These are phyloP conservation scores for Penstemon eatonii DNA, from an alignment of 257 asterid genomes.

Conservation along the genomic window DNA sequence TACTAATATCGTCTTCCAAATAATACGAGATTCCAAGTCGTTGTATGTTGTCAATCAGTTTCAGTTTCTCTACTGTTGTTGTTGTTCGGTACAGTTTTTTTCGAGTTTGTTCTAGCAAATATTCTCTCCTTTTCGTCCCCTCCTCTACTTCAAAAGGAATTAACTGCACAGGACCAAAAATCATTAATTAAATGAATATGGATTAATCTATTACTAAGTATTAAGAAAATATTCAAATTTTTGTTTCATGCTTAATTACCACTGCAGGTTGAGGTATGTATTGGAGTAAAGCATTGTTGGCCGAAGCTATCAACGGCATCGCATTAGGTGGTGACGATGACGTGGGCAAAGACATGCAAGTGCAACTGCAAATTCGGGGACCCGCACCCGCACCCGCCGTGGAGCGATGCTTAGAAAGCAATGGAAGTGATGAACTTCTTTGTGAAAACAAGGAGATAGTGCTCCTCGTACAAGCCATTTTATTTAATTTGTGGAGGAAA, in stretches of 20 bases:
- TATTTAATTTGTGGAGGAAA: not conserved
- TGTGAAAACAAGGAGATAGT: slow-evolving; percentile 18
- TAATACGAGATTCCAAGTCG: slow-evolving; percentile 56
- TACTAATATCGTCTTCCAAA: slow-evolving; percentile 47
- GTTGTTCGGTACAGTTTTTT: slow-evolving; percentile 25
- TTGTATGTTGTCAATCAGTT: slow-evolving; percentile 51
- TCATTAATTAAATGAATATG: no score
- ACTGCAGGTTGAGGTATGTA: slow-evolving; percentile 22
- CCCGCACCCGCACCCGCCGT: not conserved
- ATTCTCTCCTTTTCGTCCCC: slow-evolving; percentile 38
- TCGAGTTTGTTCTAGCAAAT: slow-evolving; percentile 35
- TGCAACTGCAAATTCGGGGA: slow-evolving; percentile 7
- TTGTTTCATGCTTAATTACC: slow-evolving; percentile 7
- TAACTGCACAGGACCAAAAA: slow-evolving; percentile 21
- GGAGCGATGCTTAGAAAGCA: slow-evolving; percentile 3
- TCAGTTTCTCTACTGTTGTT: slow-evolving; percentile 35
- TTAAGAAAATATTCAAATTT: not conserved
- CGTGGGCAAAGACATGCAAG: slow-evolving; percentile 12
- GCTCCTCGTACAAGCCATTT: slow-evolving; percentile 31
- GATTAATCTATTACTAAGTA: no score
- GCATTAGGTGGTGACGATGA: not conserved
- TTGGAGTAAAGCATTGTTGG: slow-evolving; percentile 26
- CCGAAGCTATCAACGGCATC: not conserved
- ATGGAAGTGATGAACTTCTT: slow-evolving; percentile 6
- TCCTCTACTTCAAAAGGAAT: slow-evolving; percentile 44